Evolutionary conservation across 2,329 filamentous ascomycete species (phyloP).

Genomic region (Cryphonectria nitschkei): DNA sequence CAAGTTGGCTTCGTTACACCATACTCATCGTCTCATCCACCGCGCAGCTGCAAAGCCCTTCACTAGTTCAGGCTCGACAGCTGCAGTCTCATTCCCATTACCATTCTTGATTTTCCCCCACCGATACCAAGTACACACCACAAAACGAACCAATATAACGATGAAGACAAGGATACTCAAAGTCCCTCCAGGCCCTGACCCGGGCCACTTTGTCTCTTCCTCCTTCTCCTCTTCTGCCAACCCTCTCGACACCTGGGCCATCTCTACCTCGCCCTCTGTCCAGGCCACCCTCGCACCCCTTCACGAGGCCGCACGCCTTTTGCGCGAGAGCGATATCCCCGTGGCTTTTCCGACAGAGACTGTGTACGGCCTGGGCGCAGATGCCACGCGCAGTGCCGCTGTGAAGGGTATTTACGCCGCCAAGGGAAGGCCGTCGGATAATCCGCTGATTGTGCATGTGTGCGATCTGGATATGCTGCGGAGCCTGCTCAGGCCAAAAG

Average conservation of each 20-base stretch:
- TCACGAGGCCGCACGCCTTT: conserved; percentile 65
- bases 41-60: background rate
- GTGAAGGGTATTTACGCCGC: conserved; percentile 91
- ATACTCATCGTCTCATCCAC: conserved; percentile 1
- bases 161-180: conserved; percentile 37
- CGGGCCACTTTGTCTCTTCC: conserved; percentile 20
- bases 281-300: conserved; percentile 49
- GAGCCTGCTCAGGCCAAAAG: conserved; percentile 52
- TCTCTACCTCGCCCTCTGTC: conserved; percentile 34
- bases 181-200: conserved; percentile 31
- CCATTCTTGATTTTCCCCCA: conserved; percentile 15
- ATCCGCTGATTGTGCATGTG: conserved; percentile 92
- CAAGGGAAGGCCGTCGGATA: conserved; percentile 90
- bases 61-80: conserved; percentile 18
- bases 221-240: conserved; percentile 11
- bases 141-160: conserved; percentile 1
- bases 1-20: background rate
- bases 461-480: conserved; percentile 79
- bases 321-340: conserved; percentile 70
- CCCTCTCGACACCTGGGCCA: conserved; percentile 48
- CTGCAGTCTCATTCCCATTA: conserved; percentile 10
- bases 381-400: conserved; percentile 82
- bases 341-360: conserved; percentile 98
- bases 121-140: conserved; percentile 10
- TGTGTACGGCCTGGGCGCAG: conserved; percentile 95